These are phyloP conservation scores for Nematocida displodere DNA, from an alignment of 371 early-diverging fungal species.

Conservation along the genomic window DNA sequence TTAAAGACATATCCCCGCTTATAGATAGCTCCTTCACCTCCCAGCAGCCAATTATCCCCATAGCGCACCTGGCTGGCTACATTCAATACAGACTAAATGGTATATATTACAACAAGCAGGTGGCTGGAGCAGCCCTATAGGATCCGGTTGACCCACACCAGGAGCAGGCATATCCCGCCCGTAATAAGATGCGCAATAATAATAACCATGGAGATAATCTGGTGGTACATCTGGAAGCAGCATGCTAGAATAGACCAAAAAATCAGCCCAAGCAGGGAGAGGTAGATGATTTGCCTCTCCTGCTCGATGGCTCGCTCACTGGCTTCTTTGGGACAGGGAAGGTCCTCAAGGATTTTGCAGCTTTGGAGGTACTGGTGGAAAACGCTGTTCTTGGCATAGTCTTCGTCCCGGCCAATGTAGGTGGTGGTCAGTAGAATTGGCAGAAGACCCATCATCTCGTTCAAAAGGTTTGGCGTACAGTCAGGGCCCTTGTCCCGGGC, in stretches of 20 bases:
- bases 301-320: background rate
- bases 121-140: too few relatives aligned
- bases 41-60: background rate
- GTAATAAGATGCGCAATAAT: too few relatives aligned
- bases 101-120: slow-evolving; percentile 17
- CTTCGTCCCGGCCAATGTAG: slow-evolving; percentile 37
- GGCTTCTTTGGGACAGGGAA: background rate
- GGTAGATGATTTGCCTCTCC: slow-evolving; percentile 15
- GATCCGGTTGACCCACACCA: too few relatives aligned
- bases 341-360: slow-evolving; percentile 4
- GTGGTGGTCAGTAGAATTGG: slow-evolving; percentile 8
- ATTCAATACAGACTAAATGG: background rate
- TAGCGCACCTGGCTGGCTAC: background rate
- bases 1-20: too few relatives aligned
- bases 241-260: background rate
- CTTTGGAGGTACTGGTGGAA: slow-evolving; percentile 39
- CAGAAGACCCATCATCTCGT: background rate
- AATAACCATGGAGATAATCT: too few relatives aligned
- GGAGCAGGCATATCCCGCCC: too few relatives aligned
- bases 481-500: background rate
- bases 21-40: too few relatives aligned
- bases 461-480: background rate
- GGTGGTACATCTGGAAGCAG: background rate
- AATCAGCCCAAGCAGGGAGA: background rate
- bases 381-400: slow-evolving; percentile 32